Percentiles rank a stretch among this genome's conserved stretches.
These are phyloP conservation scores for Amesomyces nigricolor DNA, from an alignment of 2,329 filamentous ascomycete species.

Conservation along the genomic window DNA sequence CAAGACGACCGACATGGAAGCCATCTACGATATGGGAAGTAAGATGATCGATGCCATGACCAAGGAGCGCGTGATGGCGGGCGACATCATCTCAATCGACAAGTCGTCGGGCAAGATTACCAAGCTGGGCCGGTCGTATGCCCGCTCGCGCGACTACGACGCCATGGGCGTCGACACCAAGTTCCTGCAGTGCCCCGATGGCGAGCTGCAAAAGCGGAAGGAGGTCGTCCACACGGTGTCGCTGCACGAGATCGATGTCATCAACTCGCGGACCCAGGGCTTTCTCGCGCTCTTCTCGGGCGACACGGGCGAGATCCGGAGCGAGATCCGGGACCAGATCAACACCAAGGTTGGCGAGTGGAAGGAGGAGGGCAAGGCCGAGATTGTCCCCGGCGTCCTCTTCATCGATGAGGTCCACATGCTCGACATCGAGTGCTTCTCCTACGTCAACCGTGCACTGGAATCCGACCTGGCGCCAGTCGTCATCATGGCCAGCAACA, in stretches of 20 bases:
- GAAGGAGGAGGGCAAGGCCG: constrained; percentile 98
- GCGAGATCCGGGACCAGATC: constrained; percentile 96
- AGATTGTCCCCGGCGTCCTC: constrained; percentile 92
- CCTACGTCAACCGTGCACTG: constrained; percentile 93
- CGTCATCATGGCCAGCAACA: constrained; percentile 98
- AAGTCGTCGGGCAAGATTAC: constrained; percentile 98
- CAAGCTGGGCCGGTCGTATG: constrained; percentile 91
- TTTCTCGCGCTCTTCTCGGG: constrained; percentile 96
- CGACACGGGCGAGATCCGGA: constrained; percentile 95
- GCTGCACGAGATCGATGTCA: constrained; percentile 97
- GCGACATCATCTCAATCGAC: constrained; percentile 97
- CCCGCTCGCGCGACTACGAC: constrained; percentile 93
- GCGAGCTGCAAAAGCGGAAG: constrained; percentile 93
- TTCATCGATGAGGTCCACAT: constrained; percentile 99
- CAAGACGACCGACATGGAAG: constrained; percentile 99
- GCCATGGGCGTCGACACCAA: constrained; percentile 98
- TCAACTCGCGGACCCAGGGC: constrained; percentile 97
- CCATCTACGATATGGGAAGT: constrained; percentile 97
- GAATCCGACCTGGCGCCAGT: constrained; percentile 94
- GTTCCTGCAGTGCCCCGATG: constrained; percentile 95
- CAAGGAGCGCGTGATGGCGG: constrained; percentile 97
- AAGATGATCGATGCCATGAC: constrained; percentile 99
- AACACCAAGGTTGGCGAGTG: constrained; percentile 98
- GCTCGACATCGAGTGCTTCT: constrained; percentile 99
- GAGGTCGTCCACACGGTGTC: constrained; percentile 96